Base-by-base conservation (phyloP, 2,329 filamentous ascomycete genomes). In the Pseudogymnoascus sp. region DNA sequence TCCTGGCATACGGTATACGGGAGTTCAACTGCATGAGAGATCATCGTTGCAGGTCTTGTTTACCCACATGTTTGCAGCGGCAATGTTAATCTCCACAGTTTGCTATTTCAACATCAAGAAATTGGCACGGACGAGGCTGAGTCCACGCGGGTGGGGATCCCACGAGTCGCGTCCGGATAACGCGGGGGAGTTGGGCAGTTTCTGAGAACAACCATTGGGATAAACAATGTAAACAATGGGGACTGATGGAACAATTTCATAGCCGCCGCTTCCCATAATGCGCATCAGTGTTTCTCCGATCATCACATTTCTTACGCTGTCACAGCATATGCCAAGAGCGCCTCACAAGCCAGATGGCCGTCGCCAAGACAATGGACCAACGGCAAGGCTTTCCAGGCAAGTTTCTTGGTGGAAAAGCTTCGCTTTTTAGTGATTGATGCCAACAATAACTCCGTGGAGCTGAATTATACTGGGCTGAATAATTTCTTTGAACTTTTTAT, bases 91-190 rank as follows among this genome's bases (percentile, higher is more conserved):
- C 42, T 48, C 25, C 42, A 48, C 42, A n/a, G 4, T 25, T 15
- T 48, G 25, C 21, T 48, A 48, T 48, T 48, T 48, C 42, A 48
- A 48, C 42, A 48, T 48, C 25, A 48, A n/a, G 25, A 48, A 48
- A 48, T 48, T 27, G 42, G 13, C 15, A n/a, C 25, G 29, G 42
- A 48, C 42, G 42, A 48, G 42, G 42, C 42, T 48, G 42, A 48
- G 42, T 29, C 25, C 25, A 10, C 15, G 42, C 25, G 12, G 25
- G 42, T 48, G 13, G 5, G 42, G 5, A 27, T 21, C 21, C 21
- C 21, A 15, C 36, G 10, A n/a, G 39, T 48, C 13, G 42, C 42
- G 42, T 12, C n/a, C 42, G 42, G 42, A 29, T 48, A 48, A 15
- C 42, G 42, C 42, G 13, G 25, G 42, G 42, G 10, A 45, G 12